Evolutionary conservation across 352 stramenopile species (phyloP).

Genomic region (Elongisporangium senticosum): DNA sequence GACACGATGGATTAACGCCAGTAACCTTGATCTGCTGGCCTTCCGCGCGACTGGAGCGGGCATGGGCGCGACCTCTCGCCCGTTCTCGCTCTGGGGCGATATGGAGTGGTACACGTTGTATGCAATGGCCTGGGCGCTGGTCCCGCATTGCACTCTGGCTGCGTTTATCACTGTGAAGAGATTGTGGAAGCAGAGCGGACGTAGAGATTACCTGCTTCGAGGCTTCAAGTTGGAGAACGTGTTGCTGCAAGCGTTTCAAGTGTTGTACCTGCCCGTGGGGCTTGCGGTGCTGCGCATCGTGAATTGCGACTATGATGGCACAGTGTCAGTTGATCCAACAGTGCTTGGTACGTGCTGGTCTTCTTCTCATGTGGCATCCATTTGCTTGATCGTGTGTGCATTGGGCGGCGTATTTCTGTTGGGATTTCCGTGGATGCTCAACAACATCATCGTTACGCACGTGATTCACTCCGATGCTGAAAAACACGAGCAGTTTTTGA

Average conservation of each 20-base stretch:
- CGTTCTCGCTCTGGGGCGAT: constrained; percentile 57
- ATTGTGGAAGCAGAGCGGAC: constrained; percentile 14
- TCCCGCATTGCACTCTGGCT: constrained; percentile 16
- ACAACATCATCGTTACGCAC: constrained; percentile 19
- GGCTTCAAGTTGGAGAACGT: constrained; percentile 32
- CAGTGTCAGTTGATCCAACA: constrained; percentile 41
- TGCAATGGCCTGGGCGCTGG: constrained; percentile 27
- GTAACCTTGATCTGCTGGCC: constrained; percentile 49
- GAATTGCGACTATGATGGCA: constrained; percentile 38
- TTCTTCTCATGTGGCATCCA: constrained; percentile 16
- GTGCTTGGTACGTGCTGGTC: constrained; percentile 23
- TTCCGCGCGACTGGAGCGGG: constrained; percentile 41
- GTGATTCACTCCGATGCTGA: constrained; percentile 21
- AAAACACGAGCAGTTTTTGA: constrained; percentile 44
- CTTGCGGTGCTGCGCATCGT: constrained; percentile 50
- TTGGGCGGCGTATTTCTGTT: constrained; percentile 44
- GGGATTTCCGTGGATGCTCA: constrained; percentile 34
- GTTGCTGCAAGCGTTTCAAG: constrained; percentile 37
- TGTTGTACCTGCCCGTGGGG: constrained; percentile 55
- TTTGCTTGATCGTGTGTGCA: constrained; percentile 23
- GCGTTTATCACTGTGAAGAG: constrained; percentile 2
- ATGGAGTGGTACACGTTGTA: constrained; percentile 62
- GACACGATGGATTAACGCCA: constrained; percentile 48
- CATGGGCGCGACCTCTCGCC: constrained; percentile 49
- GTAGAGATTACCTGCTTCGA: constrained; percentile 20